Conservation (phyloP, 129 eudicot species). For the Artemisia argyi region DNA sequence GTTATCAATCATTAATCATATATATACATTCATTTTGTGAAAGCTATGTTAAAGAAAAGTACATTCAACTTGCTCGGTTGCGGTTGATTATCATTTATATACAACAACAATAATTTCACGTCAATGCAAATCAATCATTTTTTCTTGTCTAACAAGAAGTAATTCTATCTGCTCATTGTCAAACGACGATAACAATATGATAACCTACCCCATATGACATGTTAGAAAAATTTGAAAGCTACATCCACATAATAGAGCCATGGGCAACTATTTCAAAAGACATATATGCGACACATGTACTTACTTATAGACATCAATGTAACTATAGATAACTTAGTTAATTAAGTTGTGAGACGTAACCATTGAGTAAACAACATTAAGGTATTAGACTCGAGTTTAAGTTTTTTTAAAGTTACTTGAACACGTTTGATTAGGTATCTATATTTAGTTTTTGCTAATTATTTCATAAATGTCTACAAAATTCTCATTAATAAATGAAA, state of each 20-base stretch:
- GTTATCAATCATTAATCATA: not conserved
- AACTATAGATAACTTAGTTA: conserved; percentile 12
- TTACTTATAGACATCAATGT: not conserved
- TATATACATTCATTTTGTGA: not conserved
- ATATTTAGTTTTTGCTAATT: too few relatives aligned
- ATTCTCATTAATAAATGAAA: too few relatives aligned
- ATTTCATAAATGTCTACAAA: too few relatives aligned
- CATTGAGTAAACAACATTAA: too few relatives aligned
- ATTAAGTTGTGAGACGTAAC: not conserved
- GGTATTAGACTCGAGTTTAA: too few relatives aligned
- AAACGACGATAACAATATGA: not conserved
- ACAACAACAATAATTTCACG: not conserved
- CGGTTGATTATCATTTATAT: not conserved
- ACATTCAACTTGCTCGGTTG: not conserved
- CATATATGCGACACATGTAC: conserved; percentile 1
- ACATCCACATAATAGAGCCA: not conserved
- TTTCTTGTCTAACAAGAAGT: not conserved
- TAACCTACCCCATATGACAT: too few relatives aligned
- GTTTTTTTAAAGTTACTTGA: too few relatives aligned
- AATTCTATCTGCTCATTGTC: not conserved
- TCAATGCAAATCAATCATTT: conserved; percentile 12
- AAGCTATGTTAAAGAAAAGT: not conserved
- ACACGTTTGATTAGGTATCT: too few relatives aligned
- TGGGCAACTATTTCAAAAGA: not conserved
- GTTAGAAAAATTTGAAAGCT: conserved; percentile 1